Evolutionary conservation across 345 rosid genomes (phyloP).

Genomic region (Populus tremula): DNA sequence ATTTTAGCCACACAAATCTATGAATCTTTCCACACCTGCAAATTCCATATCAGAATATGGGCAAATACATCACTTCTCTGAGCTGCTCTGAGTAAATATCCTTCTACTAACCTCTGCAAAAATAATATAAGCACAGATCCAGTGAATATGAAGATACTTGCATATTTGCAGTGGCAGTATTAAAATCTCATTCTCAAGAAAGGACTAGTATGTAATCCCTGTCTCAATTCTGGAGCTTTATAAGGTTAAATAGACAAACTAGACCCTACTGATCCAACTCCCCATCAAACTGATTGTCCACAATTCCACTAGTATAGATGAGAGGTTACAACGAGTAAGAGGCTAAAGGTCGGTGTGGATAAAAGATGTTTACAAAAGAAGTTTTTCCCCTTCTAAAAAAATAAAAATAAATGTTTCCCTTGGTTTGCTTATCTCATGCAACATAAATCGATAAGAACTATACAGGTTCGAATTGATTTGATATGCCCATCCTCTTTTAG

Average conservation of each 20-base stretch:
- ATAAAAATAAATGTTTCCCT: background rate
- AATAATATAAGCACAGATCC: background rate
- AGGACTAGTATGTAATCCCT: background rate
- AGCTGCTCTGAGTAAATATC: conserved; percentile 95
- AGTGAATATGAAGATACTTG: background rate
- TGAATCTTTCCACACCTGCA: conserved; percentile 56
- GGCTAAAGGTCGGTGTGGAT: background rate
- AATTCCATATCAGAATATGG: conserved; percentile 96
- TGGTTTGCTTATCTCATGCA: background rate
- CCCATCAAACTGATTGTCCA: background rate
- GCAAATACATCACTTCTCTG: conserved; percentile 96
- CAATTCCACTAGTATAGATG: background rate
- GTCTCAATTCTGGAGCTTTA: conserved; percentile 5
- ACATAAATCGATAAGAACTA: background rate
- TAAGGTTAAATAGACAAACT: background rate
- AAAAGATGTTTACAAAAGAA: background rate
- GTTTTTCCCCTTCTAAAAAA: background rate
- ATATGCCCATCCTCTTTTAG: background rate
- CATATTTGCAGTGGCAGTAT: background rate
- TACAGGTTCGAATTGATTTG: background rate
- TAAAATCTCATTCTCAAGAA: background rate
- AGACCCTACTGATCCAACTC: conserved; percentile 8
- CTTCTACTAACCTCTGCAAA: conserved; percentile 88
- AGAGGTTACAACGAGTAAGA: background rate
- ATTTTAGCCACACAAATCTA: conserved; percentile 14